A percentile compares a stretch with the other conserved stretches of the same genome.
Evolutionary conservation across 2,329 filamentous ascomycete genomes (phyloP).

Genomic region (Calonectria leucothoes): DNA sequence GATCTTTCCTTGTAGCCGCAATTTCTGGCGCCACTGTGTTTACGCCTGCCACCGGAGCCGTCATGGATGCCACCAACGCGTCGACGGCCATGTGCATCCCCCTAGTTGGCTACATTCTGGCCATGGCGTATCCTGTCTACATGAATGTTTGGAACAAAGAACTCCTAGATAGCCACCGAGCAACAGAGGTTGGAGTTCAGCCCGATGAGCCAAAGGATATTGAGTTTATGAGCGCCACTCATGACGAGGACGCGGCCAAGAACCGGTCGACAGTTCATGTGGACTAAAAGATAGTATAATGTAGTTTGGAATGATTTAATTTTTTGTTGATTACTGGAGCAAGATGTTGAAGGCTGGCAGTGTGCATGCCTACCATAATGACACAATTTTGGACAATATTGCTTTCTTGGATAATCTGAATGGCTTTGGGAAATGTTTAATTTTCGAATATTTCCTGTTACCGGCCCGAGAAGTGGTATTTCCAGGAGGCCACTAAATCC

Average conservation of each 20-base stretch:
- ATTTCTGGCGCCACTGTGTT: constrained; percentile 68
- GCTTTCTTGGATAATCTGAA: no score
- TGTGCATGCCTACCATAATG: neutral
- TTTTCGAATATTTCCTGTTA: no score
- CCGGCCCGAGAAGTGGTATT: neutral
- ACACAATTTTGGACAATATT: no score
- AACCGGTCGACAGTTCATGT: neutral
- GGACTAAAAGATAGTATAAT: neutral
- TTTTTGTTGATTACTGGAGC: no score
- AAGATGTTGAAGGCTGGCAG: no score
- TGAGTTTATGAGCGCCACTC: constrained; percentile 9
- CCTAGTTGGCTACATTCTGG: constrained; percentile 58
- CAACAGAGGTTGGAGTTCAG: constrained; percentile 6
- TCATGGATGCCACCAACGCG: constrained; percentile 54
- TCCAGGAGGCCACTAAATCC: no score
- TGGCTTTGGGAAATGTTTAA: neutral
- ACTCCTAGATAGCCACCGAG: neutral
- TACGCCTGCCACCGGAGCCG: constrained; percentile 63
- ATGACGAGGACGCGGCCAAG: neutral
- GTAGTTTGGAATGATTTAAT: no score
- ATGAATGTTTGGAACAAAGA: constrained; percentile 11
- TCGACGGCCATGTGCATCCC: constrained; percentile 59
- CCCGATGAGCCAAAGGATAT: constrained; percentile 5
- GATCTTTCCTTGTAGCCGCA: constrained; percentile 67
- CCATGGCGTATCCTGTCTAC: constrained; percentile 35